Conservation (phyloP, 305 asterid species). For the Fraxinus baroniana region DNA sequence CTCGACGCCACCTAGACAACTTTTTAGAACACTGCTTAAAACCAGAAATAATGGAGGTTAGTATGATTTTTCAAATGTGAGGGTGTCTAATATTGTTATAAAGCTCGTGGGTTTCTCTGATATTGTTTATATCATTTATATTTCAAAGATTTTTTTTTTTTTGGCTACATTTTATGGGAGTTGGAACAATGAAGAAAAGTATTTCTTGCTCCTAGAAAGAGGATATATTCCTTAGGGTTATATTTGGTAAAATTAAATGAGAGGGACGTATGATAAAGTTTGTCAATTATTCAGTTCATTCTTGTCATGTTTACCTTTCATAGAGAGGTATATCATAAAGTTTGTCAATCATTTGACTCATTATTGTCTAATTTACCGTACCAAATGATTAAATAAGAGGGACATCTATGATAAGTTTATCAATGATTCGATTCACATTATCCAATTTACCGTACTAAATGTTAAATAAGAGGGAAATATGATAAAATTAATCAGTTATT, state of each 20-base stretch:
- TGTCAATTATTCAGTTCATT: neutral
- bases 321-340: too few relatives aligned
- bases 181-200: neutral
- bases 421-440: neutral
- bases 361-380: neutral
- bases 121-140: too few relatives aligned
- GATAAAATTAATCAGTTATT: neutral
- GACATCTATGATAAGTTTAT: neutral
- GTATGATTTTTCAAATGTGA: too few relatives aligned
- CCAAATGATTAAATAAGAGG: neutral
- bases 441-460: neutral
- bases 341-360: neutral
- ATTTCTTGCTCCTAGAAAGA: neutral
- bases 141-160: too few relatives aligned
- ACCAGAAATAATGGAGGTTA: too few relatives aligned
- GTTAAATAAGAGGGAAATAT: neutral
- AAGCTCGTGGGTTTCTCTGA: neutral
- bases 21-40: too few relatives aligned
- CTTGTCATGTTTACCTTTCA: neutral
- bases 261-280: neutral
- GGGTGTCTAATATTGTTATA: too few relatives aligned
- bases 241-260: neutral
- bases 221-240: neutral
- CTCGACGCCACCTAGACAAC: too few relatives aligned
- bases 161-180: neutral